Conservation (phyloP, 345 rosid species). For the Toxicodendron radicans region DNA sequence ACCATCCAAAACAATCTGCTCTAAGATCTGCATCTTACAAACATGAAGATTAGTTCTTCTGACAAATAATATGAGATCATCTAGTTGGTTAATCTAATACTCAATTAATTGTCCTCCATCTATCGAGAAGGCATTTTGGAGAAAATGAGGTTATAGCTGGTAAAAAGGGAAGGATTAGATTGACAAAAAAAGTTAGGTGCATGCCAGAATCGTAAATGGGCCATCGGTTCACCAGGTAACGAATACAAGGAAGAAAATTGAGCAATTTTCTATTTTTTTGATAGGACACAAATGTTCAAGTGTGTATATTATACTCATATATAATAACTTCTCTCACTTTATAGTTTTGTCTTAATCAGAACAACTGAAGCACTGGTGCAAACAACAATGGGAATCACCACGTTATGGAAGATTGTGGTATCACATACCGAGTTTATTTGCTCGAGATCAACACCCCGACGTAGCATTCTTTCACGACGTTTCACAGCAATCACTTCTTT, state of each 20-base stretch:
- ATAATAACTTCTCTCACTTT: no score
- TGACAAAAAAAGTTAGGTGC: neutral
- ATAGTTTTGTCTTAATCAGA: no score
- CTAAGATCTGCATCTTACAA: conserved; percentile 49
- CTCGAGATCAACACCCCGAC: conserved; percentile 75
- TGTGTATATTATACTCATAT: no score
- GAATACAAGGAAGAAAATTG: neutral
- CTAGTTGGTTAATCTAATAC: neutral
- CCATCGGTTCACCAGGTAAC: neutral
- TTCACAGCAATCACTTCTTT: conserved; percentile 80
- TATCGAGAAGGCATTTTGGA: neutral
- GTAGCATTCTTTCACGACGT: conserved; percentile 77
- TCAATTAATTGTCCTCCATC: neutral
- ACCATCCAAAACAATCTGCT: conserved; percentile 63
- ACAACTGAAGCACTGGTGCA: no score
- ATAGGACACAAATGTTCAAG: no score
- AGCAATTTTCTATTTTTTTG: neutral
- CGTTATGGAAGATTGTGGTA: neutral
- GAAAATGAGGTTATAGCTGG: conserved; percentile 4
- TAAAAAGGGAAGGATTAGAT: neutral
- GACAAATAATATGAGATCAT: neutral
- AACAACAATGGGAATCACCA: no score
- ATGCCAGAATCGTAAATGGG: neutral
- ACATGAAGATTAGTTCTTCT: conserved; percentile 20
- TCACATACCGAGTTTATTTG: conserved; percentile 59